phyloP scores from a whole-genome alignment of 2,329 filamentous ascomycete genomes.

The Sporothrix variecibatus region DNA sequence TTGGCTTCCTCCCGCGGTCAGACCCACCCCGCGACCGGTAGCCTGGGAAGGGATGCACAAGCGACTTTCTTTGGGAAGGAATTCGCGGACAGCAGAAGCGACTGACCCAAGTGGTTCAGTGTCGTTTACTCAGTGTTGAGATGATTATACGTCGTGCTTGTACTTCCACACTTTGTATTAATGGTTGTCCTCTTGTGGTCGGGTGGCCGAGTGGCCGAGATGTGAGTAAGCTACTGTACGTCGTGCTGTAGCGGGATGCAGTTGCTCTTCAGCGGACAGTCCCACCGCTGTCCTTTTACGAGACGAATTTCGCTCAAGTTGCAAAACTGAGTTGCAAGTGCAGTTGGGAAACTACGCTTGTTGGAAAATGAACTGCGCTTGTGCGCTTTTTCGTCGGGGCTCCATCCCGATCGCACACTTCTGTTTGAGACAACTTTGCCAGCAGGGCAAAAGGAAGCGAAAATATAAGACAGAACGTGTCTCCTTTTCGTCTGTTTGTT shows the following conservation, averaged over 20 bases:
- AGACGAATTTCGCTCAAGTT: background rate
- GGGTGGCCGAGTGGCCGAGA: background rate
- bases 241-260: slow-evolving; percentile 8
- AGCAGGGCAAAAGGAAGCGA: background rate
- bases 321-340: background rate
- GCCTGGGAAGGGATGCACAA: slow-evolving; percentile 7
- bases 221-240: slow-evolving; percentile 2
- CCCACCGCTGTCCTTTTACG: background rate
- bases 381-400: background rate
- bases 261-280: background rate
- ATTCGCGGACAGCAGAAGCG: background rate
- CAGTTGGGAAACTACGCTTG: background rate
- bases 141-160: background rate
- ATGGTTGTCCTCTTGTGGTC: background rate
- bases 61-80: background rate
- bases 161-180: background rate
- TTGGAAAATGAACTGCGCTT: background rate
- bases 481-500: background rate
- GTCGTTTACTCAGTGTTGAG: background rate
- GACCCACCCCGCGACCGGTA: background rate
- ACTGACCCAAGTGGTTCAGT: background rate
- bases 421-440: background rate
- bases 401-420: slow-evolving; percentile 10
- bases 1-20: background rate
- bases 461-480: background rate